phyloP scores from a whole-genome alignment of 208 protist species.

The Zelonia costaricensis region DNA sequence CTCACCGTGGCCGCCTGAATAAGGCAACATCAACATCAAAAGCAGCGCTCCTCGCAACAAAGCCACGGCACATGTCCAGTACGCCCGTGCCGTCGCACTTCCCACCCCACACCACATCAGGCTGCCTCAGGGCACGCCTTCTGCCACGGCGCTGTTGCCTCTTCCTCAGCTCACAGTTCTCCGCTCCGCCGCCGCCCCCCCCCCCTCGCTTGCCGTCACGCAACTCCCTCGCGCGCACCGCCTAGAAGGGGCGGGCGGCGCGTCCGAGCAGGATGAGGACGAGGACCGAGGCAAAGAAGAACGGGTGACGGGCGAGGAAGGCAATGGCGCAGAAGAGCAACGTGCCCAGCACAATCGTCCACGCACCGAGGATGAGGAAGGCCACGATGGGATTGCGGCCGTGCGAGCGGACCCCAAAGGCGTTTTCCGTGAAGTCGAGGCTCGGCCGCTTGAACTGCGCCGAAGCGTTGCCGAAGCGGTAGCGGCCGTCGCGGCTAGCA shows the following conservation, averaged over 20 bases:
- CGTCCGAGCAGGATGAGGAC: constrained; percentile 58
- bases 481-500: constrained; percentile 47
- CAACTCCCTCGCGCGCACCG: background rate
- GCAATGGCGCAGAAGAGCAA: constrained; percentile 44
- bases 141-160: too few species aligned
- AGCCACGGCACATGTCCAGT: too few species aligned
- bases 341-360: constrained; percentile 63
- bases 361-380: constrained; percentile 68
- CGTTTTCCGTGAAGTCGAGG: constrained; percentile 66
- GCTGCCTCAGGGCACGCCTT: too few species aligned
- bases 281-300: constrained; percentile 62
- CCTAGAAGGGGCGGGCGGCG: constrained; percentile 34
- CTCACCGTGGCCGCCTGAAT: too few species aligned
- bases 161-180: too few species aligned
- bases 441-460: constrained; percentile 38
- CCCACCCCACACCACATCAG: too few species aligned
- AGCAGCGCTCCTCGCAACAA: too few species aligned
- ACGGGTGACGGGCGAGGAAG: constrained; percentile 67
- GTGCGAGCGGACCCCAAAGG: constrained; percentile 76
- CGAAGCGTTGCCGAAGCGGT: constrained; percentile 63
- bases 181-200: too few species aligned
- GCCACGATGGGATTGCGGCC: constrained; percentile 62
- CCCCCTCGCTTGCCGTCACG: too few species aligned
- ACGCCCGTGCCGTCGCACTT: too few species aligned
- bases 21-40: too few species aligned